Conservation (phyloP, 2,329 filamentous ascomycete genomes). For the Zopfia rhizophila region DNA sequence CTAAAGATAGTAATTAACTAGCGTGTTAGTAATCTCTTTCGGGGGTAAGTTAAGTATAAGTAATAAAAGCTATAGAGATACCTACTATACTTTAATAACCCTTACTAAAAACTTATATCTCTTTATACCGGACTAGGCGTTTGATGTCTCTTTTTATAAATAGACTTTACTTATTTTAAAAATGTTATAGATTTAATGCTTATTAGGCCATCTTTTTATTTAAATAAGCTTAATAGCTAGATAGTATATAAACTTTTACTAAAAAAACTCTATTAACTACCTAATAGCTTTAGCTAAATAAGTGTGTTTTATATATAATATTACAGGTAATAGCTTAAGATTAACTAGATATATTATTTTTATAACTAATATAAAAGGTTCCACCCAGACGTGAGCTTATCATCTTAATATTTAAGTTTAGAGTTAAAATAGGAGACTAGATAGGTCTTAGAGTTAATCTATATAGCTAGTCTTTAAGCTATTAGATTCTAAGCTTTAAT, state of each 20-base stretch:
- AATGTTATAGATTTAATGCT: constrained; percentile 54
- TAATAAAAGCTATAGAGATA: constrained; percentile 60
- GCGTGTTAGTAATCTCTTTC: constrained; percentile 56
- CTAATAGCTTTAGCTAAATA: constrained; percentile 69
- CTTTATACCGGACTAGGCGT: constrained; percentile 51
- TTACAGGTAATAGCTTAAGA: constrained; percentile 51
- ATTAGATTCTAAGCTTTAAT: constrained; percentile 52
- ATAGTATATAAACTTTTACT: constrained; percentile 47
- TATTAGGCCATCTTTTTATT: constrained; percentile 13
- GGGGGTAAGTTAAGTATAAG: constrained; percentile 60
- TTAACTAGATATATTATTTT: constrained; percentile 46
- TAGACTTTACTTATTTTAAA: constrained; percentile 57
- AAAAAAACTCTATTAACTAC: constrained; percentile 61
- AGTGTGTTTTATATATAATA: constrained; percentile 64
- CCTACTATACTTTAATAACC: constrained; percentile 62
- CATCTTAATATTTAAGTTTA: constrained; percentile 50
- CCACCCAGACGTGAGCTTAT: constrained; percentile 53
- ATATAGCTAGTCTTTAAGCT: constrained; percentile 58
- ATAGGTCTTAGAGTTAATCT: constrained; percentile 29
- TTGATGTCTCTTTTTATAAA: constrained; percentile 52
- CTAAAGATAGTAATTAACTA: constrained; percentile 62
- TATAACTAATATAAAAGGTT: constrained; percentile 56
- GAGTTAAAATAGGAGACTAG: constrained; percentile 19
- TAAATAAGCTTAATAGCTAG: constrained; percentile 5
- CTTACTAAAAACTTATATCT: constrained; percentile 65